Evolutionary conservation across 2,329 filamentous ascomycete species (phyloP).

Genomic region (Nectriaceae sp.): DNA sequence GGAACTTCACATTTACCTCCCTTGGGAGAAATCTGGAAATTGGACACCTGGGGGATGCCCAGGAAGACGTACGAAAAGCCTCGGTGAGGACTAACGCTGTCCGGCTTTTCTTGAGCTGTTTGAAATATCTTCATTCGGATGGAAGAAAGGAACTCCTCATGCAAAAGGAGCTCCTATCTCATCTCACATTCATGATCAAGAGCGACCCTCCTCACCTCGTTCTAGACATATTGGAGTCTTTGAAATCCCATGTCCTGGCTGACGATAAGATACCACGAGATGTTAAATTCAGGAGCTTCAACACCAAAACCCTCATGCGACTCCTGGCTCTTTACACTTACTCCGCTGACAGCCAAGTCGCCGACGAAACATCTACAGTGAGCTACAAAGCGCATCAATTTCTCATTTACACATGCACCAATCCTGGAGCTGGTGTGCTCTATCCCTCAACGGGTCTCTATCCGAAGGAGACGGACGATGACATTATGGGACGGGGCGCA

Average conservation of each 20-base stretch:
- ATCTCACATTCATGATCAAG: slow-evolving; percentile 76
- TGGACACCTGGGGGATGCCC: slow-evolving; percentile 55
- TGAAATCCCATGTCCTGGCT: slow-evolving; percentile 71
- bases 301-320: slow-evolving; percentile 69
- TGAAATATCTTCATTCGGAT: slow-evolving; percentile 76
- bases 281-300: slow-evolving; percentile 75
- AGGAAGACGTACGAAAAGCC: slow-evolving; percentile 69
- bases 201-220: slow-evolving; percentile 78
- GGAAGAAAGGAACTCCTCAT: slow-evolving; percentile 80
- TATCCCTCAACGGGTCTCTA: slow-evolving; percentile 83
- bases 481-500: slow-evolving; percentile 34
- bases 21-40: slow-evolving; percentile 80
- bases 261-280: slow-evolving; percentile 74
- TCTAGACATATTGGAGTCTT: slow-evolving; percentile 69
- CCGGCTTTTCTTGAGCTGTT: slow-evolving; percentile 74
- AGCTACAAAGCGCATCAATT: slow-evolving; percentile 74
- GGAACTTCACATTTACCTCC: slow-evolving; percentile 77
- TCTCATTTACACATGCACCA: slow-evolving; percentile 74
- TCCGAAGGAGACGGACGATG: slow-evolving; percentile 66
- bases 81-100: slow-evolving; percentile 83
- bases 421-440: slow-evolving; percentile 70
- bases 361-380: slow-evolving; percentile 52
- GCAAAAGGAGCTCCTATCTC: slow-evolving; percentile 79
- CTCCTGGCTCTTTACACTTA: slow-evolving; percentile 73
- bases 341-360: slow-evolving; percentile 45